phyloP scores from a whole-genome alignment of 208 protist species.

The Trypanosoma platydactyli region DNA sequence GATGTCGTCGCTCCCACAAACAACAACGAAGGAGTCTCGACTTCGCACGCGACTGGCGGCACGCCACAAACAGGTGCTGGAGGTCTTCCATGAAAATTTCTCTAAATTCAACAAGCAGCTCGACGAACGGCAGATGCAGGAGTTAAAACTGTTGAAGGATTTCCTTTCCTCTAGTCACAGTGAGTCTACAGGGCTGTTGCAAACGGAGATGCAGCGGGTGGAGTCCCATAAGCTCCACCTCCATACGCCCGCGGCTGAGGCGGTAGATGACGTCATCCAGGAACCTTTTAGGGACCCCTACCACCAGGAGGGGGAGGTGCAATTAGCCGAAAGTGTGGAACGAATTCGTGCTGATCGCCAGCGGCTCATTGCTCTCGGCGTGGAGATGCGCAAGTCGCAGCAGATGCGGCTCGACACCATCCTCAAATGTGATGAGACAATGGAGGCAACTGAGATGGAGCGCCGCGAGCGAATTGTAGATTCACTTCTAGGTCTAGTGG shows the following conservation, averaged over 20 bases:
- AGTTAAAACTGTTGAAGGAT: slow-evolving; percentile 45
- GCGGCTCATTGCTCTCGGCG: slow-evolving; percentile 42
- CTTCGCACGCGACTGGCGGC: slow-evolving; percentile 41
- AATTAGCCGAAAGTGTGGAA: slow-evolving; percentile 29
- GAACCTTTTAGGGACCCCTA: slow-evolving; percentile 27
- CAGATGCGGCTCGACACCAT: slow-evolving; percentile 41
- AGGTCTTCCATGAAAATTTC: slow-evolving; percentile 41
- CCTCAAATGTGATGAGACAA: slow-evolving; percentile 27
- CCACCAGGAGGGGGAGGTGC: slow-evolving; percentile 19
- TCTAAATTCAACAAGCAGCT: slow-evolving; percentile 47
- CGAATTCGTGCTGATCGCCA: slow-evolving; percentile 61
- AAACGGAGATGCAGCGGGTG: slow-evolving; percentile 37
- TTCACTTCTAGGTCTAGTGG: slow-evolving; percentile 56
- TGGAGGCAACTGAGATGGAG: slow-evolving; percentile 48
- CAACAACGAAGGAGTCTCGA: slow-evolving; percentile 26
- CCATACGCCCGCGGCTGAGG: slow-evolving; percentile 1
- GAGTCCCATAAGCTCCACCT: slow-evolving; percentile 39
- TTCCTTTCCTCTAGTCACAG: slow-evolving; percentile 48
- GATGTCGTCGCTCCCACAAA: slow-evolving; percentile 13
- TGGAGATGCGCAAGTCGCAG: slow-evolving; percentile 37
- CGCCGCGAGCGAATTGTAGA: slow-evolving; percentile 46
- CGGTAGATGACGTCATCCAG: not conserved
- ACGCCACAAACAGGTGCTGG: slow-evolving; percentile 44
- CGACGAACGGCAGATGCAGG: slow-evolving; percentile 51
- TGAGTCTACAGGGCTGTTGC: slow-evolving; percentile 32